Conservation (phyloP, 2,329 filamentous ascomycete genomes). For the Arthrobotrys musiformis region DNA sequence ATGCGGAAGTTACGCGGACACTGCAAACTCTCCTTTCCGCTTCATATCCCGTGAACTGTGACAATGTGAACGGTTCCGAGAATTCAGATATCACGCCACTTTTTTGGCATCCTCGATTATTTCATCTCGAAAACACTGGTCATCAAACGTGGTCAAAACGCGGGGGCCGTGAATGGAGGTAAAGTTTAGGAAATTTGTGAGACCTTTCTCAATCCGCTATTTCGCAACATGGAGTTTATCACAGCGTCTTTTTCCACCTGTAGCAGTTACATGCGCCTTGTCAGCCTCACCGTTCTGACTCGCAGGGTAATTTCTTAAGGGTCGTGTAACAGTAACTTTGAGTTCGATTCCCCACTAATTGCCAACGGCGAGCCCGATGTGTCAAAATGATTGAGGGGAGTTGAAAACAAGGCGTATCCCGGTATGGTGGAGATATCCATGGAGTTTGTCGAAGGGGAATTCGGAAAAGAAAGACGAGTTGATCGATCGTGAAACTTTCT, state of each 20-base stretch:
- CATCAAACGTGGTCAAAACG: constrained; percentile 44
- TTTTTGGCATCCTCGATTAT: background rate
- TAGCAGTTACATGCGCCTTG: background rate
- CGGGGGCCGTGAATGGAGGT: constrained; percentile 4
- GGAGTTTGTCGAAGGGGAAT: constrained; percentile 12
- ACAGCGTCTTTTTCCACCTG: background rate
- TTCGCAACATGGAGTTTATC: constrained; percentile 4
- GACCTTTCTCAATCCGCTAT: too few species aligned
- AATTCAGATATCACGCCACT: constrained; percentile 29
- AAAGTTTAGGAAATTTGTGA: constrained; percentile 9
- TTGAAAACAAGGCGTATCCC: constrained; percentile 8
- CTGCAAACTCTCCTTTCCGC: background rate
- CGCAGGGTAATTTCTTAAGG: background rate
- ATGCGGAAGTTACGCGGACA: background rate
- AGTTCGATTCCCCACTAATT: background rate
- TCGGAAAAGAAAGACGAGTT: constrained; percentile 18
- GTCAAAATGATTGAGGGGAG: constrained; percentile 20
- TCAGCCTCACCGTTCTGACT: constrained; percentile 11
- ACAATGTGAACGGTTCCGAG: background rate
- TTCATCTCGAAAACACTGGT: constrained; percentile 6
- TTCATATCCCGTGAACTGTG: constrained; percentile 3
- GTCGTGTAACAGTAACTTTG: constrained; percentile 36
- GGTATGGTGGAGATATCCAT: constrained; percentile 6
- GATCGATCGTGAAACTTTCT: constrained; percentile 37
- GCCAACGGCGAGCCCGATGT: constrained; percentile 19